Base-by-base conservation (phyloP, 495 filamentous ascomycete genomes). In the Usnea hakonensis region DNA sequence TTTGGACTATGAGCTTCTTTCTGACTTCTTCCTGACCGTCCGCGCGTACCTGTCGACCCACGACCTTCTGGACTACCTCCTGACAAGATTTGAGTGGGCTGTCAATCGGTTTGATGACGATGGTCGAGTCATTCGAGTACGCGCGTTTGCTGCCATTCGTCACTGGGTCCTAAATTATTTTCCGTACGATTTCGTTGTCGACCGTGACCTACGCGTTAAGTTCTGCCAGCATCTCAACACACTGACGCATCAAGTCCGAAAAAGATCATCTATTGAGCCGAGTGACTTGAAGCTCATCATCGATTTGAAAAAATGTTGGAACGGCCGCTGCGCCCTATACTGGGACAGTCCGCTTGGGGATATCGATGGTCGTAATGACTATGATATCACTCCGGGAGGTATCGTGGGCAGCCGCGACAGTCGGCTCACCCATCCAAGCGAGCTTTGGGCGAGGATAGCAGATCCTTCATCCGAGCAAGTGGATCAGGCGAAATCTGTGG, bases 121-220 rank as follows among this genome's bases (percentile, higher is more conserved):
- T 63, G 95, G 94, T 14, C 86, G 89, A 66, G 88, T 97, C 33
- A 95, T 99, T 23, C 83, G 90, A 55, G 95, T 99, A 54, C 86
- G 94, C 54, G 94, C 91, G 0, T 99, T 99, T 76, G 95, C 96
- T 28, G 94, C 95, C 30, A 81, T 97, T 40, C 87, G 94, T 64
- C 94, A 99, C 71, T 99, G 94, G 94, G 92, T 99, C 61, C 75
- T 99, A 65, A 99, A 99, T 69, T 99, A 97, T 70, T 97, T 97
- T 69, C 81, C 88, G 30, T 95, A 97, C 72, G 94, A 99, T 71
- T 99, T 96, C 71, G 85, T 95, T 23, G 80, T 87, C n/a, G 85
- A 92, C 68, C 85, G 89, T 65, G 77, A 85, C 55, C 77, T 99
- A 10, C 86, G 95, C 28, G 78, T 83, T 56, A 83, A 84, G 40